Conservation (phyloP, 164 flowering plant species). For the Liriodendron chinense region DNA sequence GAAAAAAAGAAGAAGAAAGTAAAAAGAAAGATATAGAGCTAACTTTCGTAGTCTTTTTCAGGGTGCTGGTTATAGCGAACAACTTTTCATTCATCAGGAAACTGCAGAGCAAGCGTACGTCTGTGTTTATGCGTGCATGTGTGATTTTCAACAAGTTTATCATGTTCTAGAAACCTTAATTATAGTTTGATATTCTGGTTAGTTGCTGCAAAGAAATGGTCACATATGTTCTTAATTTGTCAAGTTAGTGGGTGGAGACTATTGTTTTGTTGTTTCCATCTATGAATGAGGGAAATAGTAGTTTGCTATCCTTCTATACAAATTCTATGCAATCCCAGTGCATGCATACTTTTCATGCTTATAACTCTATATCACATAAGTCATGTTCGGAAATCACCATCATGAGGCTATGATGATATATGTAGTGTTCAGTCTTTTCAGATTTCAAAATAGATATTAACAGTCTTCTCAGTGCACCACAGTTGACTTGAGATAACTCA, state of each 20-base stretch:
- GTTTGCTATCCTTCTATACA: not conserved
- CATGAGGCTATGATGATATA: not conserved
- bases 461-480: not conserved
- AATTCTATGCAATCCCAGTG: not conserved
- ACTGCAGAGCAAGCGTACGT: slow-evolving; percentile 45
- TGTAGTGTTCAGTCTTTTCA: not conserved
- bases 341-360: not conserved
- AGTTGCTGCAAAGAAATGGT: not conserved
- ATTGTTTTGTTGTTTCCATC: not conserved
- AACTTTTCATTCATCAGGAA: slow-evolving; percentile 32
- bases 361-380: not conserved
- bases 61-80: slow-evolving; percentile 46
- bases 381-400: not conserved
- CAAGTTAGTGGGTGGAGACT: not conserved
- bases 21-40: slow-evolving; percentile 10
- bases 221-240: not conserved
- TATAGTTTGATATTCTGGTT: not conserved
- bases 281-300: not conserved
- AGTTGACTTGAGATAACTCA: not conserved
- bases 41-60: slow-evolving; percentile 30
- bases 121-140: not conserved
- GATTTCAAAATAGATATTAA: not conserved
- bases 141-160: not conserved
- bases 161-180: not conserved
- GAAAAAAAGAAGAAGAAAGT: not conserved